These are phyloP conservation scores for Phytophthora meadii DNA, from an alignment of 352 stramenopile species.

Conservation along the genomic window DNA sequence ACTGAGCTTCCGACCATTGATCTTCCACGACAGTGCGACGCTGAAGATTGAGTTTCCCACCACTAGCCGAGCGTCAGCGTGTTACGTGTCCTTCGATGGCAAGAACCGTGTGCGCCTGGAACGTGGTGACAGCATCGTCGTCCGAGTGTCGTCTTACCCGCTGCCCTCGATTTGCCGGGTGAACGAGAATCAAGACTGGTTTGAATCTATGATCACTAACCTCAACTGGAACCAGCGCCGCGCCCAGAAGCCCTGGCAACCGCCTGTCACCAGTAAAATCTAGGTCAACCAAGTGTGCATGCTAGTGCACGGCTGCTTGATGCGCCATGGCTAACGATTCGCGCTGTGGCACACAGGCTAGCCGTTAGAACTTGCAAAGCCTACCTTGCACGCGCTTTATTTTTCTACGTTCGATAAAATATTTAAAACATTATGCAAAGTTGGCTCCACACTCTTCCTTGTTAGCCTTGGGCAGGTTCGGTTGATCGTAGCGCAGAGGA, in stretches of 20 bases:
- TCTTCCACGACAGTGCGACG: constrained; percentile 92
- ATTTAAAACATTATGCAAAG: constrained; percentile 37
- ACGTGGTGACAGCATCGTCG: constrained; percentile 85
- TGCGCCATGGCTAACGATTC: constrained; percentile 18
- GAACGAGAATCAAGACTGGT: constrained; percentile 94
- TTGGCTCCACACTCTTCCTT: constrained; percentile 5
- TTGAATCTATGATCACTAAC: constrained; percentile 92
- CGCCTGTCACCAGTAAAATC: constrained; percentile 42
- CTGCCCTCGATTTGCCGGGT: constrained; percentile 87
- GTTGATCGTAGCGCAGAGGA: constrained; percentile 5
- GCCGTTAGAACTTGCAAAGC: constrained; percentile 11
- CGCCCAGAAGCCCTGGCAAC: constrained; percentile 80
- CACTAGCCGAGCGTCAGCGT: constrained; percentile 70
- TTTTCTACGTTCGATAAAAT: constrained; percentile 42
- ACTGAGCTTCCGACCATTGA: constrained; percentile 92
- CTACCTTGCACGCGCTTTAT: constrained; percentile 32
- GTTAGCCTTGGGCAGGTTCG: constrained; percentile 20
- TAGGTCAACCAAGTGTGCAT: constrained; percentile 13
- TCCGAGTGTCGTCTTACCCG: constrained; percentile 89
- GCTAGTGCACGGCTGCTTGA: constrained; percentile 10
- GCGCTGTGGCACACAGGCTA: constrained; percentile 10
- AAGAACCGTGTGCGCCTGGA: constrained; percentile 91
- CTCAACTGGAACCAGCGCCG: constrained; percentile 94
- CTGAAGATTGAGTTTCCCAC: constrained; percentile 91
- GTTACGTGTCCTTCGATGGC: constrained; percentile 93